Evolutionary conservation across 352 stramenopile genomes (phyloP), one percentile per base, ranked within the genome.

Genomic region (Phytophthora capsici): DNA sequence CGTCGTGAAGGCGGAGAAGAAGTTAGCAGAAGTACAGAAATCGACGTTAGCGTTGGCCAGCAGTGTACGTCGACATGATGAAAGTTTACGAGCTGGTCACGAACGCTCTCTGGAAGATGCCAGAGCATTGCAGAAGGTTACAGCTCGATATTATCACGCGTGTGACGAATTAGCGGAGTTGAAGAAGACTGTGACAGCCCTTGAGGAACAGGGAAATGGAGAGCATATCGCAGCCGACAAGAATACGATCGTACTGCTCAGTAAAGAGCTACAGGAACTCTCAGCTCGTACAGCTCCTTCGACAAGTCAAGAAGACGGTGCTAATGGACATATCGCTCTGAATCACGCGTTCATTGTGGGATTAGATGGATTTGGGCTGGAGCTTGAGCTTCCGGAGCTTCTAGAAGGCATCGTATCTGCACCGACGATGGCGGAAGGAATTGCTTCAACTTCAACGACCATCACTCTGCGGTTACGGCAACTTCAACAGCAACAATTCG

Each of bases 161-260:
- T 87, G 78, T 52, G 85, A 93, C 7, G 82, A 91, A 64, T 85
- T 93, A 17, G 73, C 76, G 1, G 84, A 93, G 57, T 73, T 91
- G 19, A 89, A 89, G 52, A 79, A 78, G 28, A 91, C 85, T 0
- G 75, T 91, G n/a, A 69, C 77, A 16, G 40, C 75, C 37, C 57
- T 93, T 2, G 82, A 93, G 66, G 82, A 93, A 23, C 82, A 89
- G 46, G 82, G 86, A 16, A 84, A 85, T 56, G 79, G 85, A 16
- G 71, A 90, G 10, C 79, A 91, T 34, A 66, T 90, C 6, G 78
- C 80, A 1, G 82, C 80, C 1, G 82, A 93, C 53, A 89, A 82
- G 49, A 75, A 80, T 7, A 90, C 81, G 3, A 93, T 91, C 38
- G 58, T 70, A 4, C 55, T 90, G 38, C 68, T 93, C 14, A 84